Percentiles rank a stretch among this genome's conserved stretches.
Evolutionary conservation across 1,284 basidiomycete genomes (phyloP).

Genomic region (Ustilago curta): DNA sequence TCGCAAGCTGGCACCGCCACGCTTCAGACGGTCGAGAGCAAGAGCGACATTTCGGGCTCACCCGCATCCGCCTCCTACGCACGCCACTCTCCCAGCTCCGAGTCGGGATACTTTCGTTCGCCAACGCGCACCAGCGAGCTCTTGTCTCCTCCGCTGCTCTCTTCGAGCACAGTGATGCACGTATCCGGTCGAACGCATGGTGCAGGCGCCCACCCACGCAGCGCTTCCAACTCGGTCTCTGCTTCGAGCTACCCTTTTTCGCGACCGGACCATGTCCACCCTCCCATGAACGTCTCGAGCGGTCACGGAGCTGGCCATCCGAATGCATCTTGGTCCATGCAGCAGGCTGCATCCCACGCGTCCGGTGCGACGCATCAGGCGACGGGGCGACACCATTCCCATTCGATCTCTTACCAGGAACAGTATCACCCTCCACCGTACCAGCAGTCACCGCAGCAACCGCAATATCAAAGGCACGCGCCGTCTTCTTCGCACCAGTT

Average conservation of each 20-base stretch:
- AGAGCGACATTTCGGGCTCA: slow-evolving; percentile 33
- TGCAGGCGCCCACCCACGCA: slow-evolving; percentile 26
- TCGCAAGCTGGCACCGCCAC: slow-evolving; percentile 35
- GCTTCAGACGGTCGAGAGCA: slow-evolving; percentile 29
- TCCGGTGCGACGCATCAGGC: slow-evolving; percentile 11
- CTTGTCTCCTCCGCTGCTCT: slow-evolving; percentile 32
- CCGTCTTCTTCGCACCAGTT: slow-evolving; percentile 12
- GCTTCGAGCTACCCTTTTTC: slow-evolving; percentile 51
- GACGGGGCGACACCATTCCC: slow-evolving; percentile 20
- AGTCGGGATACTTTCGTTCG: slow-evolving; percentile 43
- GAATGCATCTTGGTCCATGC: slow-evolving; percentile 17
- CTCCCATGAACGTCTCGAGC: slow-evolving; percentile 17
- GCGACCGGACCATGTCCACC: slow-evolving; percentile 42
- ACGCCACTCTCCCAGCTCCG: slow-evolving; percentile 39
- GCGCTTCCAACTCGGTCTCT: slow-evolving; percentile 49
- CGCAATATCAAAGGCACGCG: slow-evolving; percentile 8
- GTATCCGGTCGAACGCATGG: slow-evolving; percentile 39
- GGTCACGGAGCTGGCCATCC: slow-evolving; percentile 13
- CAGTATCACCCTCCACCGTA: slow-evolving; percentile 12
- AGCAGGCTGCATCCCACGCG: slow-evolving; percentile 19
- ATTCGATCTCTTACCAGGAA: slow-evolving; percentile 36
- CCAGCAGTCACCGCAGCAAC: slow-evolving; percentile 1
- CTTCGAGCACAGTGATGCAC: slow-evolving; percentile 31
- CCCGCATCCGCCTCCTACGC: slow-evolving; percentile 39
- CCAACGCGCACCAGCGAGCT: slow-evolving; percentile 25